Evolutionary conservation across 176 grass and related monocot genomes (phyloP), one percentile per base, ranked within the genome.

Genomic region (Paspalum vaginatum): DNA sequence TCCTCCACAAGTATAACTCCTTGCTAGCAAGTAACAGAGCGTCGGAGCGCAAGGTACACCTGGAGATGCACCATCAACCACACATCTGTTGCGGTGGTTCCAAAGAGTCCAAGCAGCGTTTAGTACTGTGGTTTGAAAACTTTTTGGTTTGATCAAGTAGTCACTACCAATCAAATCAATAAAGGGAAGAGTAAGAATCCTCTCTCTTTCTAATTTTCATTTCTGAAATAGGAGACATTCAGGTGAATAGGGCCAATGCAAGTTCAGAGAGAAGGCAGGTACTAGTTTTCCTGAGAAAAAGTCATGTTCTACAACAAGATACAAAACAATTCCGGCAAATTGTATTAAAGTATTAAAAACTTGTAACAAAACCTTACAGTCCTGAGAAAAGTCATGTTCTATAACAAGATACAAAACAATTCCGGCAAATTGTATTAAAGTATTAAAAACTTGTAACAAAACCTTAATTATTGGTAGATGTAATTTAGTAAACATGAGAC

Each of bases 81-180:
- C n/a, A n/a, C n/a, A n/a, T n/a, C n/a, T n/a, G n/a, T n/a, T n/a
- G n/a, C n/a, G n/a, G n/a, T n/a, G n/a, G n/a, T n/a, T n/a, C n/a
- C n/a, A n/a, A n/a, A n/a, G n/a, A n/a, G n/a, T n/a, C n/a, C n/a
- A n/a, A n/a, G n/a, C n/a, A n/a, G n/a, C n/a, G n/a, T n/a, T n/a
- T n/a, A n/a, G n/a, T n/a, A n/a, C n/a, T n/a, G n/a, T n/a, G n/a
- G n/a, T n/a, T 53, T 38, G 0, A n/a, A n/a, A 56, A n/a, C 45
- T 41, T 42, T 46, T 32, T 51, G 74, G 21, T 42, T 84, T 77
- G 13, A 18, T 43, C 48, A 39, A 66, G 55, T 45, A 47, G 49
- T 46, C 17, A n/a, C 39, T 38, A 75, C 49, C 61, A 57, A 66
- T 10, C 11, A 65, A 75, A 13, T 74, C 20, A 74, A 40, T 39